Evolutionary conservation across 805 yeast species (phyloP).

Genomic region (Candida argentea): DNA sequence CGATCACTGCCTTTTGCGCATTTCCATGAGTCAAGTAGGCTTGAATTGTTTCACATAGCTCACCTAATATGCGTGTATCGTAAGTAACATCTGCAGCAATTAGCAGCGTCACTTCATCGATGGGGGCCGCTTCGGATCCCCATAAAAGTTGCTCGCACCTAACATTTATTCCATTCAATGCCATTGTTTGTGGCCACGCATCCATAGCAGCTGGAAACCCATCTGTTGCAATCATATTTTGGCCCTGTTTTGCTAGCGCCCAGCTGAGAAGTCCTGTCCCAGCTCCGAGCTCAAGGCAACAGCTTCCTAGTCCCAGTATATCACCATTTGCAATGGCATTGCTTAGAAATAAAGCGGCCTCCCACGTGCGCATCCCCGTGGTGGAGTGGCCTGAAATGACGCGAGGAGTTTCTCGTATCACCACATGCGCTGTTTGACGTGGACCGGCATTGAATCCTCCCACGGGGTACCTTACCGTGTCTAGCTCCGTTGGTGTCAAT

Average conservation of each 20-base stretch:
- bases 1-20: conserved; percentile 34
- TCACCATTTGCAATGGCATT: conserved; percentile 29
- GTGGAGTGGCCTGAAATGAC: conserved; percentile 67
- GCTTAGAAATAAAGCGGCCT: conserved; percentile 66
- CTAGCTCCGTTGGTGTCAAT: conserved; percentile 27
- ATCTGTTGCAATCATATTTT: conserved; percentile 54
- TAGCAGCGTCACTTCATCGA: conserved; percentile 33
- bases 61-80: conserved; percentile 51
- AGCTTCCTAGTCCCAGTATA: conserved; percentile 5
- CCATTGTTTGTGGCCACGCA: conserved; percentile 33
- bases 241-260: conserved; percentile 22
- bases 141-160: conserved; percentile 34
- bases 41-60: conserved; percentile 40
- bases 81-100: conserved; percentile 87
- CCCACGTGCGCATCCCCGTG: conserved; percentile 92
- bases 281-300: conserved; percentile 67
- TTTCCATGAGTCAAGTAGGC: conserved; percentile 21
- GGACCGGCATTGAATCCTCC: conserved; percentile 10
- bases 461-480: conserved; percentile 26
- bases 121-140: conserved; percentile 32
- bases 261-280: conserved; percentile 82
- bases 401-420: conserved; percentile 51
- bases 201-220: conserved; percentile 53
- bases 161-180: conserved; percentile 26
- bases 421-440: conserved; percentile 5